These are phyloP conservation scores for Chlorella variabilis DNA, from an alignment of 163 green algal genomes.

Conservation along the genomic window DNA sequence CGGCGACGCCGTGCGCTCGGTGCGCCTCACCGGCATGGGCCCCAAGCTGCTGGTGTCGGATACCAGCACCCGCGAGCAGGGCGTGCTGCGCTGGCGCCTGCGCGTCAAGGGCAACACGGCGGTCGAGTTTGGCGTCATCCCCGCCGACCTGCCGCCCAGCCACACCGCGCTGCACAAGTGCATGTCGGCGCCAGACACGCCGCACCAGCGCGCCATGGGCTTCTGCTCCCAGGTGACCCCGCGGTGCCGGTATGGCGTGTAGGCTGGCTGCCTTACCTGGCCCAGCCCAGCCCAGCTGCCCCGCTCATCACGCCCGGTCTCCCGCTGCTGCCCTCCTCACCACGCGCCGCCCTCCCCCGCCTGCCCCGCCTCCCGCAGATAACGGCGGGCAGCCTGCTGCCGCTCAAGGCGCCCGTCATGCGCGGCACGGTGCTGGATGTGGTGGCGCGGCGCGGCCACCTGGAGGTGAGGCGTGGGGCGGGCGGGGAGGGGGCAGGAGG, in stretches of 20 bases:
- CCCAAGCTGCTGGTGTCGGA: slow-evolving; percentile 80
- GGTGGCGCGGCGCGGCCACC: slow-evolving; percentile 46
- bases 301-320: background rate
- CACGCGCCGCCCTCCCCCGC: background rate
- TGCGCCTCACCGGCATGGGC: slow-evolving; percentile 70
- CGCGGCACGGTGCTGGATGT: slow-evolving; percentile 75
- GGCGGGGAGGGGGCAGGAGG: too few species aligned
- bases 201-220: slow-evolving; percentile 53
- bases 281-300: background rate
- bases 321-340: background rate
- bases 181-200: slow-evolving; percentile 7
- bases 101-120: slow-evolving; percentile 79
- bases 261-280: background rate
- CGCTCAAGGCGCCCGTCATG: slow-evolving; percentile 73
- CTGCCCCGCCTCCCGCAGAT: slow-evolving; percentile 52
- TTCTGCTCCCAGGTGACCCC: slow-evolving; percentile 64
- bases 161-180: slow-evolving; percentile 82
- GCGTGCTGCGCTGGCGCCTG: slow-evolving; percentile 72
- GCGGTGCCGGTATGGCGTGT: background rate
- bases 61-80: slow-evolving; percentile 60
- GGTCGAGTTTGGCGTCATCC: slow-evolving; percentile 83
- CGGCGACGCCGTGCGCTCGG: background rate
- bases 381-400: slow-evolving; percentile 72
- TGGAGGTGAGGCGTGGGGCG: slow-evolving; percentile 54
- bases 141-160: slow-evolving; percentile 47